Evolutionary conservation across 192 early-diverging fungal genomes (phyloP).

Genomic region (Phycomyces nitens): DNA sequence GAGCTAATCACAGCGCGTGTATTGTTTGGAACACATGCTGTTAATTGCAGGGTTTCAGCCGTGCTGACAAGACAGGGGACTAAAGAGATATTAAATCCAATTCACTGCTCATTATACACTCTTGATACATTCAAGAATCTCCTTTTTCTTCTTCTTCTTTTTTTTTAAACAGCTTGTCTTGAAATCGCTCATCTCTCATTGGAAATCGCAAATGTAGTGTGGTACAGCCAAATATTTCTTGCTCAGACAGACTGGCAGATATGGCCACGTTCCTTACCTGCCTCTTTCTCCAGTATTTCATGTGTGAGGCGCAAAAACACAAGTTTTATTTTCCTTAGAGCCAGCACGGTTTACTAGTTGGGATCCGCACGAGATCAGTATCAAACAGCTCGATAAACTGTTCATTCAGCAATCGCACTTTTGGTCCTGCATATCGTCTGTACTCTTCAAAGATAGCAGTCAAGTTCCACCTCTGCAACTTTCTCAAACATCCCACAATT

Average conservation of each 20-base stretch:
- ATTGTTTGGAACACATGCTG: too few relatives aligned
- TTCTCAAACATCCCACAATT: constrained; percentile 95
- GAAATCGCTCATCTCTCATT: too few relatives aligned
- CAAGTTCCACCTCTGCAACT: constrained; percentile 97
- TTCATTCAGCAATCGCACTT: constrained; percentile 88
- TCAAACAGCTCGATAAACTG: constrained; percentile 96
- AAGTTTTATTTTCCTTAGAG: constrained; percentile 43
- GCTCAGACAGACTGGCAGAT: background rate
- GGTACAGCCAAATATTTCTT: background rate
- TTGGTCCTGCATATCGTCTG: constrained; percentile 90
- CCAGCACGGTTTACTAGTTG: constrained; percentile 72
- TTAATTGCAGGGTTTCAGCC: too few relatives aligned
- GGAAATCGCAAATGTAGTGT: too few relatives aligned
- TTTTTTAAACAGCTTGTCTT: too few relatives aligned
- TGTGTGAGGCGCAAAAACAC: background rate
- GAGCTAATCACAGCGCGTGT: too few relatives aligned
- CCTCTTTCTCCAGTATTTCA: background rate
- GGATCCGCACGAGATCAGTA: constrained; percentile 87
- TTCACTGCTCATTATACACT: too few relatives aligned
- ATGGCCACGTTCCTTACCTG: background rate
- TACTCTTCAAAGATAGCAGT: constrained; percentile 99
- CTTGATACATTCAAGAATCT: too few relatives aligned
- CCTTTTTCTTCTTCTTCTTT: too few relatives aligned
- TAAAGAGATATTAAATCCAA: too few relatives aligned
- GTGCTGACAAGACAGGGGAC: too few relatives aligned